Percentiles rank a stretch among this genome's conserved stretches.
These are phyloP conservation scores for Lumnitzera littorea DNA, from an alignment of 345 rosid genomes.

Conservation along the genomic window DNA sequence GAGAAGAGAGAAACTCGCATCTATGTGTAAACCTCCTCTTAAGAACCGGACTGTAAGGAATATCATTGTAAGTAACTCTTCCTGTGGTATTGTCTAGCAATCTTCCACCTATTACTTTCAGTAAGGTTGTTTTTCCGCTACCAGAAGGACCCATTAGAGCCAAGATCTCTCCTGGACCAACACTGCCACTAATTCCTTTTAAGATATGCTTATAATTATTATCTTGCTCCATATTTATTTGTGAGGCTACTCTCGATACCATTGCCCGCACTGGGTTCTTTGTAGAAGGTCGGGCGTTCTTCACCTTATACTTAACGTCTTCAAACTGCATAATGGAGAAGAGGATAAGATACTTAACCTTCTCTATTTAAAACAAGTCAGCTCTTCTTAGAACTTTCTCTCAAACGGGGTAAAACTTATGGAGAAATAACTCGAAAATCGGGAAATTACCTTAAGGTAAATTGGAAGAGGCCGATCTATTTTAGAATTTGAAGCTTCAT, in stretches of 20 bases:
- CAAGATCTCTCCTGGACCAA: constrained; percentile 87
- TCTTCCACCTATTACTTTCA: constrained; percentile 90
- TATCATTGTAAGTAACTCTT: constrained; percentile 69
- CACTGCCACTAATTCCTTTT: constrained; percentile 83
- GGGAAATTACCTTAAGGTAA: constrained; percentile 54
- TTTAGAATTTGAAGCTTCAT: constrained; percentile 22
- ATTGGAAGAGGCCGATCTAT: constrained; percentile 79
- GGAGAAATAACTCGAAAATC: neutral
- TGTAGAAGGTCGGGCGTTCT: constrained; percentile 23
- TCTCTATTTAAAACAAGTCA: neutral
- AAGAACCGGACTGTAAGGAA: constrained; percentile 59
- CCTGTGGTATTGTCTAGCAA: constrained; percentile 61
- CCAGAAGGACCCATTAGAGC: constrained; percentile 99
- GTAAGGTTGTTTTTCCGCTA: constrained; percentile 88
- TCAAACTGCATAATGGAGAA: constrained; percentile 51
- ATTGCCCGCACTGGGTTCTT: constrained; percentile 55
- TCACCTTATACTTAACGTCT: constrained; percentile 78
- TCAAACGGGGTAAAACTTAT: neutral
- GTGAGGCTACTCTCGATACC: constrained; percentile 60
- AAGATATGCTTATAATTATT: constrained; percentile 68
- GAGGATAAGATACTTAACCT: neutral
- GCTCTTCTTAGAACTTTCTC: no score
- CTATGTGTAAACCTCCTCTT: constrained; percentile 51
- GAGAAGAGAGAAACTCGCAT: neutral
- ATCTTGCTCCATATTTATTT: constrained; percentile 41